phyloP scores from a whole-genome alignment of 805 yeast species.

The Kluyveromyces lactis region DNA sequence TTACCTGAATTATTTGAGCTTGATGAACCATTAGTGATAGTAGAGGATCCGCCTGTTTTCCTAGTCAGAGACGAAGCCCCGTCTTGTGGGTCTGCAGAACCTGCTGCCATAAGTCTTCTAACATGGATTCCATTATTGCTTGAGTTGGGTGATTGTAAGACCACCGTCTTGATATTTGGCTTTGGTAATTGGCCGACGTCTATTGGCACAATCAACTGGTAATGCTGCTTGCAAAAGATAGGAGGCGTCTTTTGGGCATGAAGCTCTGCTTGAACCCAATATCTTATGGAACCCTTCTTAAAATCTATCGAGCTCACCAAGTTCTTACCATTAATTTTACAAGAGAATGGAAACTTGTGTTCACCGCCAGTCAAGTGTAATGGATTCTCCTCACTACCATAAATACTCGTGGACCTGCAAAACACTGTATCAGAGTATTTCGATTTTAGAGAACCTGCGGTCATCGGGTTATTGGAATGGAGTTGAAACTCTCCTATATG shows the following conservation, averaged over 20 bases:
- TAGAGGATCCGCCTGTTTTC: constrained; percentile 8
- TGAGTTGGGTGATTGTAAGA: constrained; percentile 43
- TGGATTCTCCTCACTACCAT: constrained; percentile 34
- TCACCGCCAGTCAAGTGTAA: constrained; percentile 58
- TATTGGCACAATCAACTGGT: constrained; percentile 52
- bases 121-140: constrained; percentile 28
- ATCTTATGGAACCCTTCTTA: constrained; percentile 76
- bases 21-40: constrained; percentile 10
- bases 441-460: constrained; percentile 40
- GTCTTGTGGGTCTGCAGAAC: constrained; percentile 33
- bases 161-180: constrained; percentile 58
- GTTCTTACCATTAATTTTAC: constrained; percentile 67
- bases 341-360: constrained; percentile 80
- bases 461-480: constrained; percentile 23
- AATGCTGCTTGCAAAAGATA: constrained; percentile 8
- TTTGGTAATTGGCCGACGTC: constrained; percentile 61
- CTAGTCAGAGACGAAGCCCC: constrained; percentile 20
- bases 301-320: constrained; percentile 70
- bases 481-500: constrained; percentile 47
- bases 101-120: constrained; percentile 33
- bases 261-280: constrained; percentile 21
- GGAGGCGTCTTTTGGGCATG: background rate
- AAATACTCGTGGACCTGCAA: constrained; percentile 49
- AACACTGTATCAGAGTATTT: constrained; percentile 46
- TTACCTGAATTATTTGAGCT: constrained; percentile 12